Evolutionary conservation across 1,284 basidiomycete genomes (phyloP), one percentile per base, ranked within the genome.

Genomic region (Naganishia cerealis): DNA sequence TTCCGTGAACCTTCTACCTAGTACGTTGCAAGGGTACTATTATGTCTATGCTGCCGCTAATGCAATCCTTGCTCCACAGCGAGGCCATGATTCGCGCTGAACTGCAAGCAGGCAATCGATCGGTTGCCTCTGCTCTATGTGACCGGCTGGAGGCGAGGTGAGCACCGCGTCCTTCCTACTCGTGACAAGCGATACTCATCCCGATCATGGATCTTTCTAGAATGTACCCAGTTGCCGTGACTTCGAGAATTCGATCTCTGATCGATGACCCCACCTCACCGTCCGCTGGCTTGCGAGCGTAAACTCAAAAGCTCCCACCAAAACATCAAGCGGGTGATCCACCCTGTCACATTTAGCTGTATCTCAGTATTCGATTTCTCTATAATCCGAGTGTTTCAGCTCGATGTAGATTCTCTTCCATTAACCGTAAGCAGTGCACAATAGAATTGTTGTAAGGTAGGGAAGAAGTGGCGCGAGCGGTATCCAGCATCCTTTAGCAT

Each of bases 81-180:
- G 93, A 96, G 78, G 87, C 87, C 6, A 99, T 99, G 93, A 89
- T 99, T 72, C 87, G 91, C 24, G 91, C 91, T 3, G 96, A 99
- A 79, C 83, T 98, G 10, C 86, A 86, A 18, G 86, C 85, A 59
- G 92, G 92, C 10, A 85, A 92, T 72, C 85, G 86, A 18, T 86
- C 87, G 50, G 82, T 84, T 15, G 94, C 93, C 0, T 71, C 86
- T n/a, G 84, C 83, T 1, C 82, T 99, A 0, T 82, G 96, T 21
- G 84, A 87, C 63, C 84, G 92, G 55, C 84, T 97, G 75, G 87
- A 88, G 80, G 93, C 70, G 78, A 77, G 53, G 83, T 70, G 54
- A 65, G 56, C 36, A 33, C 9, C 16, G 15, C n/a, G 1, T 61
- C 46, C 6, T 7, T 21, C 3, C n/a, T 21, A 21, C 6, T 15